Conservation (phyloP, 2,329 filamentous ascomycete genomes). For the Aspergillus pseudoviridinutans region DNA sequence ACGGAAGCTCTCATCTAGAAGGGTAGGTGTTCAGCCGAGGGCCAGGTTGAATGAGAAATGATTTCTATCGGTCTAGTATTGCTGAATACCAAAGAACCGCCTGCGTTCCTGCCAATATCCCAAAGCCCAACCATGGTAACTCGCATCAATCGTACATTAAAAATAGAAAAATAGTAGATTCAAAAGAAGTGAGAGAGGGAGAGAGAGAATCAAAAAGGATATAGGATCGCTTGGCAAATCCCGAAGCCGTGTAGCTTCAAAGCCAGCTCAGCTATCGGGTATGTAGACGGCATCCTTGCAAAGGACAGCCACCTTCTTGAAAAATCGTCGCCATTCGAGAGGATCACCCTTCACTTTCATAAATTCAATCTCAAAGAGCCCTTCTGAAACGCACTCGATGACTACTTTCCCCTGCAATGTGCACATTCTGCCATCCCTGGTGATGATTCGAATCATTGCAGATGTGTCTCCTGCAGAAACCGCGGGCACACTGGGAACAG, state of each 20-base stretch:
- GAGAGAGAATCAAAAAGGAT: not conserved
- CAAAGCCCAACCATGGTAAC: conserved; percentile 9
- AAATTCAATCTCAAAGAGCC: conserved; percentile 80
- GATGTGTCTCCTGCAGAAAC: conserved; percentile 51
- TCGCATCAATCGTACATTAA: conserved; percentile 16
- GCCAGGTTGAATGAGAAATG: not conserved
- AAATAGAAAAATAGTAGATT: not conserved
- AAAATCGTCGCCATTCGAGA: conserved; percentile 91
- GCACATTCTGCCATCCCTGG: conserved; percentile 53
- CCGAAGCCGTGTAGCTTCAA: not conserved
- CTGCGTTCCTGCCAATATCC: not conserved
- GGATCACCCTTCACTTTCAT: conserved; percentile 95
- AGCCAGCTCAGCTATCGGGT: conserved; percentile 40
- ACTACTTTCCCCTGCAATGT: conserved; percentile 42
- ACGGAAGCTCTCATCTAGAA: not conserved
- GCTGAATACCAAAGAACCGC: not conserved
- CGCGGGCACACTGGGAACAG: conserved; percentile 51
- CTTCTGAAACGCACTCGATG: conserved; percentile 46
- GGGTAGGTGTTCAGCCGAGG: not conserved
- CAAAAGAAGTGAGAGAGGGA: conserved; percentile 3
- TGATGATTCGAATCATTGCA: conserved; percentile 67
- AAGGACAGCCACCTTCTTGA: conserved; percentile 87
- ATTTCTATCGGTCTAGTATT: not conserved
- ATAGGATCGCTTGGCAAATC: not conserved
- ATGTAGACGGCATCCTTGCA: conserved; percentile 80